Evolutionary conservation across 495 filamentous ascomycete genomes (phyloP).

Genomic region (Oidiodendron maius): DNA sequence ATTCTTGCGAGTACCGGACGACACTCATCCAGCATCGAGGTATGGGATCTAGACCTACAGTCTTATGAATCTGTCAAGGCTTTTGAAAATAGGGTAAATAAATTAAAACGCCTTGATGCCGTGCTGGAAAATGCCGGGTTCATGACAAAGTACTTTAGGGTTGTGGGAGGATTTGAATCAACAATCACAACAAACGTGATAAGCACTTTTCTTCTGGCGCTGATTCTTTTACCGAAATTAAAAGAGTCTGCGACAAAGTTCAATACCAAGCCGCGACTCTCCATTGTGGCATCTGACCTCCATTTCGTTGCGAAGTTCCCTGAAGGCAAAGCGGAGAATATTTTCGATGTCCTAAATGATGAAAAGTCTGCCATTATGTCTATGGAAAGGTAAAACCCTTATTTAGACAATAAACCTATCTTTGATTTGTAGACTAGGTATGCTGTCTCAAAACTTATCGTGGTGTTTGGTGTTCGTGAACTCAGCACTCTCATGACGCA

Average conservation of each 20-base stretch:
- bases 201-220: conserved; percentile 40
- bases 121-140: conserved; percentile 38
- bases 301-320: conserved; percentile 7
- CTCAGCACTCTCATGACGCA: conserved; percentile 31
- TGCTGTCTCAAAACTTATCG: conserved; percentile 46
- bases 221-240: conserved; percentile 30
- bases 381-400: conserved; percentile 2
- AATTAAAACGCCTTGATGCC: conserved; percentile 32
- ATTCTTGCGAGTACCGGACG: conserved; percentile 30
- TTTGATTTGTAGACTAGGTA: conserved; percentile 26
- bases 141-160: conserved; percentile 11
- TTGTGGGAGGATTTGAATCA: conserved; percentile 22
- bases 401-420: conserved; percentile 5
- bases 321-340: not conserved
- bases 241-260: conserved; percentile 15
- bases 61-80: conserved; percentile 31
- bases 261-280: conserved; percentile 11
- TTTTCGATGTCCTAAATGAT: not conserved
- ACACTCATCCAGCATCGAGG: conserved; percentile 17
- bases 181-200: conserved; percentile 42
- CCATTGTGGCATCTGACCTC: conserved; percentile 23
- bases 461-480: conserved; percentile 39
- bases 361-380: conserved; percentile 12
- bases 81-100: conserved; percentile 25
- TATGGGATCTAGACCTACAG: conserved; percentile 36